Conservation (phyloP, 805 yeast species). For the Ogataea degrootiae region DNA sequence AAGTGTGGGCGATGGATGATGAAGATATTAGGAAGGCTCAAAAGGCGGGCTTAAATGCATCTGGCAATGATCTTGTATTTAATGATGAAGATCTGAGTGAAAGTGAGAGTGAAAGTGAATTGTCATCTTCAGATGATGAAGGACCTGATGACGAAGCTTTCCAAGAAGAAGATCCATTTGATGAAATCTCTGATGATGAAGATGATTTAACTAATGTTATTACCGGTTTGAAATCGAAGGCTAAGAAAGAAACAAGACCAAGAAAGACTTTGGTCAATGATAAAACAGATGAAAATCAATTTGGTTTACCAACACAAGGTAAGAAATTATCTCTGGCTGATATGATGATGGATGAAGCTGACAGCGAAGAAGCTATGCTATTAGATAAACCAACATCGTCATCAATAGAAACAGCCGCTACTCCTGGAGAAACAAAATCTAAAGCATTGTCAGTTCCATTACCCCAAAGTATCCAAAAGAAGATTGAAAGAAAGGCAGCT, state of each 20-base stretch:
- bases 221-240: constrained; percentile 32
- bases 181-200: constrained; percentile 21
- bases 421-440: neutral
- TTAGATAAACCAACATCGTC: constrained; percentile 25
- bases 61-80: constrained; percentile 26
- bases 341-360: constrained; percentile 57
- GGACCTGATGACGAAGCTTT: constrained; percentile 23
- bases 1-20: constrained; percentile 84
- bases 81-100: constrained; percentile 19
- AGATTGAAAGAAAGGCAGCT: constrained; percentile 85
- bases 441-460: constrained; percentile 72
- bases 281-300: constrained; percentile 63
- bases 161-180: constrained; percentile 23
- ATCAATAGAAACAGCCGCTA: constrained; percentile 11
- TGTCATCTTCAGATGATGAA: constrained; percentile 16
- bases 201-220: constrained; percentile 46
- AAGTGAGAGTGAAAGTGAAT: constrained; percentile 19
- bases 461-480: constrained; percentile 79
- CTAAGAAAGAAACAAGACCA: constrained; percentile 31
- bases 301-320: constrained; percentile 57
- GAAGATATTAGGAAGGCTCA: constrained; percentile 33
- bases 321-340: constrained; percentile 61
- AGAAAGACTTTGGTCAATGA: constrained; percentile 47
- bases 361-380: constrained; percentile 46
- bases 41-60: constrained; percentile 15